Conservation (phyloP, 441 rosid genomes). For the Populus hybrid region DNA sequence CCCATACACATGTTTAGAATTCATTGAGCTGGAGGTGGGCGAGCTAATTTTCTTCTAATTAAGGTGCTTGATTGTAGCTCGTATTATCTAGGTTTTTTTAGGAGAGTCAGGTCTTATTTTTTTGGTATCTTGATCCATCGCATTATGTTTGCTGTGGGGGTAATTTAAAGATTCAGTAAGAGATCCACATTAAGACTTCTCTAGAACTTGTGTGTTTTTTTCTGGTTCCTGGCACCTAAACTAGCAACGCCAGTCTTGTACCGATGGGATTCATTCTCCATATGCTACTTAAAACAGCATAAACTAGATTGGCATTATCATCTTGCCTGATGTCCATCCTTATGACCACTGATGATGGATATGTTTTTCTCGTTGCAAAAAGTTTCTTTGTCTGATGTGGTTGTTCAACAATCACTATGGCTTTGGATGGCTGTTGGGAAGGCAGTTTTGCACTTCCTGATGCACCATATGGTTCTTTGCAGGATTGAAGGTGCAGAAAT, state of each 20-base stretch:
- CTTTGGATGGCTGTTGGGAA: neutral
- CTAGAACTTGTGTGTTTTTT: neutral
- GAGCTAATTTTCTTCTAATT: neutral
- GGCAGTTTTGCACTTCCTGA: slow-evolving; percentile 12
- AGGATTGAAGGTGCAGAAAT: slow-evolving; percentile 57
- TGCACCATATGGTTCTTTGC: slow-evolving; percentile 20
- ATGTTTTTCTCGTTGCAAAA: neutral
- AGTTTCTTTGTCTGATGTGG: neutral
- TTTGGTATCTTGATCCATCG: neutral
- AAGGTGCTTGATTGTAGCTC: neutral
- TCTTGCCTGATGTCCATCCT: neutral
- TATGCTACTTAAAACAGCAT: neutral
- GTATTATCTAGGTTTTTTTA: neutral
- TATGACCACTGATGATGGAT: neutral
- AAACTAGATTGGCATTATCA: neutral
- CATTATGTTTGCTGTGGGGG: neutral
- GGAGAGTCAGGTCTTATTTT: too few relatives aligned
- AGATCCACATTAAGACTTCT: neutral
- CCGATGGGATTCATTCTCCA: neutral
- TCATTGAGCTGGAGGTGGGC: neutral
- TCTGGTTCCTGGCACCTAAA: neutral
- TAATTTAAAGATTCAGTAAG: neutral
- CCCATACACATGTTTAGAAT: neutral
- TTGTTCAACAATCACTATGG: neutral
- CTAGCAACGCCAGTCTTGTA: neutral